These are phyloP conservation scores for Pichia sp. DNA, from an alignment of 1,139 yeast genomes.

Conservation along the genomic window DNA sequence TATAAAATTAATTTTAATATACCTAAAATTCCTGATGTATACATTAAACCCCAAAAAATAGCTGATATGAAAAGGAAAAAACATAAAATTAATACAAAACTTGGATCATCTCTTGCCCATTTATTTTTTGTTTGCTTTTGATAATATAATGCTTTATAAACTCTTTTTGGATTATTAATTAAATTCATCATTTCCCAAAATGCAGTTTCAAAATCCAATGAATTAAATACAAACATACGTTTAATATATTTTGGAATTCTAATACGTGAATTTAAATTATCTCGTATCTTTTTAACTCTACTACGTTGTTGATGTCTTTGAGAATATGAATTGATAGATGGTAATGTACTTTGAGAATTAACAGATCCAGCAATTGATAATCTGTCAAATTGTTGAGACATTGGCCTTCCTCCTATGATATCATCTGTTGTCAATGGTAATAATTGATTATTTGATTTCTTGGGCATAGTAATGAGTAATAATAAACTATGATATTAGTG, in stretches of 20 bases:
- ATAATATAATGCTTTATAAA: slow-evolving; percentile 74
- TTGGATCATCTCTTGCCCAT: slow-evolving; percentile 90
- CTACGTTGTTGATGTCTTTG: slow-evolving; percentile 23
- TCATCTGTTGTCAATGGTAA: slow-evolving; percentile 19
- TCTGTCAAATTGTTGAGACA: slow-evolving; percentile 10
- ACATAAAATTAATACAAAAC: slow-evolving; percentile 68
- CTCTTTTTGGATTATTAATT: slow-evolving; percentile 69
- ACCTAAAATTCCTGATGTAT: slow-evolving; percentile 55
- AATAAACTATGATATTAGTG: too few species aligned
- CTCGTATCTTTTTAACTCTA: slow-evolving; percentile 21
- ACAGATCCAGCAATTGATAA: slow-evolving; percentile 23
- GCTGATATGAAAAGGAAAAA: slow-evolving; percentile 65
- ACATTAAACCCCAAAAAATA: slow-evolving; percentile 84
- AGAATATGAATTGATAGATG: slow-evolving; percentile 25
- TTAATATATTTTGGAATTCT: slow-evolving; percentile 37
- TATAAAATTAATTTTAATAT: slow-evolving; percentile 60
- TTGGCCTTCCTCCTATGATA: slow-evolving; percentile 8
- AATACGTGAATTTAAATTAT: slow-evolving; percentile 22
- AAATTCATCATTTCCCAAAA: slow-evolving; percentile 82
- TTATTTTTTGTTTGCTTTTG: slow-evolving; percentile 63
- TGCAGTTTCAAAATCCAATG: slow-evolving; percentile 87
- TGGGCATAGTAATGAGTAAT: too few species aligned
- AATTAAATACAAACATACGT: slow-evolving; percentile 64
- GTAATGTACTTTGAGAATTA: slow-evolving; percentile 25
- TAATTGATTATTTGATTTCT: not conserved